Base-by-base conservation (phyloP, 257 asterid species). In the Linaria vulgaris region DNA sequence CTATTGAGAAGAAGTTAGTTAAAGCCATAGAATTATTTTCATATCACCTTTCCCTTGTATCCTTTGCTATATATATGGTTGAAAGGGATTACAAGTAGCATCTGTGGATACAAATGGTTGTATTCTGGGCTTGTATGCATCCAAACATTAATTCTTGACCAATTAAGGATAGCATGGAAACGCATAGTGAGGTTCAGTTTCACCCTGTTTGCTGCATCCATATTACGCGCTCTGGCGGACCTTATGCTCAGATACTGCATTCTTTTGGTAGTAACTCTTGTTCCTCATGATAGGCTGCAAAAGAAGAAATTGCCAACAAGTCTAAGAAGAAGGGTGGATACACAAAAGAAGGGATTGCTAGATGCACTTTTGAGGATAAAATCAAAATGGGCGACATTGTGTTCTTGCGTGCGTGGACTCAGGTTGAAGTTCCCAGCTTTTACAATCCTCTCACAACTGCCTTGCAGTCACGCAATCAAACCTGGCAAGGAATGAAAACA, bases 331-430 rank as follows among this genome's bases (percentile, higher is more conserved):
- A 76, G 82, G 99, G 94, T 24, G 97, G 94, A 50, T 54, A 31
- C 63, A 73, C 80, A 20, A 87, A 85, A 77, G 96, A 88, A 69
- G 99, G 95, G 66, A 85, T 92, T 75, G 96, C 91, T 52, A 83
- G 99, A 84, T 92, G 99, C 80, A 92, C 99, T 46, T 92, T 92
- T 48, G 97, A 92, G 82, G 99, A 89, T 80, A 89, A 63, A 76
- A 87, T 92, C 21, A 88, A 89, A 70, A 92, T 71, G 96, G 81
- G 96, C 3, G 99, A 92, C 73, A 80, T 82, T n/a, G 96, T 89
- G 20, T 92, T 92, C 78, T 77, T 92, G 81, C 99, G 96, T 65
- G 99, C 96, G 44, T 92, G 97, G 99, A 83, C 89, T 70, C 96
- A 83, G 78, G 97, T 92, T 51, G 99, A 92, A 67, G 89, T 89